Conservation (phyloP, 441 rosid species). For the Adansonia grandidieri region DNA sequence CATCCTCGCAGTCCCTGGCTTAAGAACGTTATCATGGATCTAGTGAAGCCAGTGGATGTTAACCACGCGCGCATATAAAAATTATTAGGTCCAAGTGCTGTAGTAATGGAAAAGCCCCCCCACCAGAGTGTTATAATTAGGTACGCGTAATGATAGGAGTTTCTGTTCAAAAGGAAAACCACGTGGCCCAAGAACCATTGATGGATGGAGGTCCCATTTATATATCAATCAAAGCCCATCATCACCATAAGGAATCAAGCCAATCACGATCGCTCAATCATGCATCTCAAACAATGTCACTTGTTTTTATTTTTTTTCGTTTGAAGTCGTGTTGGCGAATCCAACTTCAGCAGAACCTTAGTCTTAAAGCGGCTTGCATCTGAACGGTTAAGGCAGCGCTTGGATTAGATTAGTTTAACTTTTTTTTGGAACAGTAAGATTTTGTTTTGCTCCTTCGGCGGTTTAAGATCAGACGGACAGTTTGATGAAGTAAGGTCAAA, state of each 20-base stretch:
- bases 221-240: slow-evolving; percentile 17
- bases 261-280: slow-evolving; percentile 34
- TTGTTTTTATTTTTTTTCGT: too few species aligned
- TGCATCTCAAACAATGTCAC: slow-evolving; percentile 3
- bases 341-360: background rate
- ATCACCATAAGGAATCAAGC: slow-evolving; percentile 2
- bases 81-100: background rate
- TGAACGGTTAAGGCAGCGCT: background rate
- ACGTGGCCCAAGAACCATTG: slow-evolving; percentile 28
- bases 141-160: slow-evolving; percentile 1
- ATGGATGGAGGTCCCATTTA: slow-evolving; percentile 26
- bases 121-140: background rate
- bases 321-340: background rate
- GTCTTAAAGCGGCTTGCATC: slow-evolving; percentile 22
- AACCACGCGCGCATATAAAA: slow-evolving; percentile 32
- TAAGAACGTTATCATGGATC: slow-evolving; percentile 15
- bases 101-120: background rate
- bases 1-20: background rate
- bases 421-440: background rate
- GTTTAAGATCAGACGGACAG: background rate
- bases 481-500: background rate
- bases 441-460: background rate
- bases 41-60: slow-evolving; percentile 17
- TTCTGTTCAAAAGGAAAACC: slow-evolving; percentile 25
- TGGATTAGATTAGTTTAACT: background rate